Evolutionary conservation across 2,329 filamentous ascomycete genomes (phyloP).

Genomic region (Trichoderma sp.): DNA sequence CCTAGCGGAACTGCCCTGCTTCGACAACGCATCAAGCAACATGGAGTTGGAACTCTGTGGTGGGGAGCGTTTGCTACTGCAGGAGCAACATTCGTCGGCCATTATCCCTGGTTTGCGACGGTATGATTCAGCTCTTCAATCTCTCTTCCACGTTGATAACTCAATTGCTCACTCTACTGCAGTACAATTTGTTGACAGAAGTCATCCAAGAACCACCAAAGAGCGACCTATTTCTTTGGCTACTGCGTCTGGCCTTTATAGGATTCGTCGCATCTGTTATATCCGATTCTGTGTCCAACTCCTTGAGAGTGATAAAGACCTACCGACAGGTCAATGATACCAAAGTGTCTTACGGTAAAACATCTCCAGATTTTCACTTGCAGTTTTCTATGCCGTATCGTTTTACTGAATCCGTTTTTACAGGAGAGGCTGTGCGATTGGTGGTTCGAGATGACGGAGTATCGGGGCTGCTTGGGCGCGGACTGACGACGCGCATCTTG

Average conservation of each 20-base stretch:
- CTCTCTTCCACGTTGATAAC: background rate
- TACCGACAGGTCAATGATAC: constrained; percentile 51
- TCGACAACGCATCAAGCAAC: constrained; percentile 43
- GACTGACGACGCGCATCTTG: constrained; percentile 47
- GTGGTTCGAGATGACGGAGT: constrained; percentile 44
- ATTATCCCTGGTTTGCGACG: constrained; percentile 52
- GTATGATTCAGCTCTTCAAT: constrained; percentile 28
- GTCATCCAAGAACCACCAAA: constrained; percentile 41
- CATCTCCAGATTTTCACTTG: background rate
- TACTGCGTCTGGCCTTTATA: constrained; percentile 39
- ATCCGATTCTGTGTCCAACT: constrained; percentile 48
- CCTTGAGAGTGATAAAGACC: constrained; percentile 47
- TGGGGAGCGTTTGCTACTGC: constrained; percentile 50
- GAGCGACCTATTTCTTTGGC: constrained; percentile 41
- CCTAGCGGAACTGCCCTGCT: constrained; percentile 42
- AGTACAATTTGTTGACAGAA: constrained; percentile 46
- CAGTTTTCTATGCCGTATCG: background rate
- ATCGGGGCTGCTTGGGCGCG: constrained; percentile 43
- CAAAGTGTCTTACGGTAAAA: constrained; percentile 45
- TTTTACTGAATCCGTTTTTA: background rate
- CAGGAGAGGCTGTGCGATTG: constrained; percentile 43
- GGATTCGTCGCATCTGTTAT: constrained; percentile 45
- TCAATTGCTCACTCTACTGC: background rate
- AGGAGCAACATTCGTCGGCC: constrained; percentile 47
- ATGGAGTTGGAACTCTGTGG: constrained; percentile 48